phyloP scores from a whole-genome alignment of 2,329 filamentous ascomycete genomes.

The Ambrosiella xylebori region DNA sequence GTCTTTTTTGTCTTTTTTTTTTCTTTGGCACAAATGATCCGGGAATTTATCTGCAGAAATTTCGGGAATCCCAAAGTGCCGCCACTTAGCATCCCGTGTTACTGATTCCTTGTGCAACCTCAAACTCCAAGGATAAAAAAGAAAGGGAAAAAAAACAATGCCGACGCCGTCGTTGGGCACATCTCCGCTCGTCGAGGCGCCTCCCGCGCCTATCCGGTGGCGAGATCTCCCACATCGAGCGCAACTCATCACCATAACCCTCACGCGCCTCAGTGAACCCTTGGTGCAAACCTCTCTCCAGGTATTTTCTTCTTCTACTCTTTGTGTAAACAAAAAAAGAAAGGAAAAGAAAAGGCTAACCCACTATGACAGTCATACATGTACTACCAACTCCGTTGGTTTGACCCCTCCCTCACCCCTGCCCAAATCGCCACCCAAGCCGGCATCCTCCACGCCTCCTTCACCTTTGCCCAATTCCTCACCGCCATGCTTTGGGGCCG shows the following conservation, averaged over 20 bases:
- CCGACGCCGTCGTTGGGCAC: not conserved
- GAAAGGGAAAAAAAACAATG: no score
- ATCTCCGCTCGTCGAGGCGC: no score
- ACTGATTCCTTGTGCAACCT: no score
- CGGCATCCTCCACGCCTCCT: conserved; percentile 60
- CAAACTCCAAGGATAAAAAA: no score
- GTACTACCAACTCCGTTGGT: conserved; percentile 77
- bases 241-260: conserved; percentile 59
- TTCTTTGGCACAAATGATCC: no score
- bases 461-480: conserved; percentile 66
- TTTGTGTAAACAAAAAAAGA: no score
- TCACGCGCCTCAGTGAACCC: conserved; percentile 67
- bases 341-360: no score
- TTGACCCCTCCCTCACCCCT: conserved; percentile 36
- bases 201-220: conserved; percentile 28
- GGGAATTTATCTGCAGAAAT: no score
- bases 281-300: conserved; percentile 59
- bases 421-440: conserved; percentile 60
- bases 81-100: no score
- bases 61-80: no score
- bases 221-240: conserved; percentile 55
- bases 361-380: conserved; percentile 46
- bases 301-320: conserved; percentile 17
- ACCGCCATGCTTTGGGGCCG: conserved; percentile 74
- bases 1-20: no score